Base-by-base conservation (phyloP, 2,329 filamentous ascomycete species). In the Penicillium sp. region DNA sequence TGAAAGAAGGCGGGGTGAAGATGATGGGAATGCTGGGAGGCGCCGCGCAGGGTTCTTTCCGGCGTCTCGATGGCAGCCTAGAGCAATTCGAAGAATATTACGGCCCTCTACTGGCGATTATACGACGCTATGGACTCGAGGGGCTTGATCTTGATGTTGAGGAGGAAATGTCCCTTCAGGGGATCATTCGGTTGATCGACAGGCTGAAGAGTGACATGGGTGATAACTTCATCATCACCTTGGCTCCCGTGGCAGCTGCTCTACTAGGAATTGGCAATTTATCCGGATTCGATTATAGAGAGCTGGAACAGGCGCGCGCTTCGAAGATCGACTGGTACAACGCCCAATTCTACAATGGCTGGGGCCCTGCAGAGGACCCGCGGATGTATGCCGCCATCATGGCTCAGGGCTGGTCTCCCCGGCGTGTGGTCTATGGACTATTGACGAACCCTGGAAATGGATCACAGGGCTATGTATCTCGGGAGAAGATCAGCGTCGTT, bases 261-360 rank as follows among this genome's bases (percentile, higher is more conserved):
- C 79, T 94, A 42, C 79, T 92, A 33, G 78, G 84, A 12, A 78
- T 88, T 28, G 76, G 76, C 15, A 84, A 89, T 44, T 83, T 96
- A 3, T 93, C 89, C 62, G 93, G 93, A 0, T 97, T 97, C 76
- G 85, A 88, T 74, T 97, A 97, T 76, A 83, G 87, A 49, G 82
- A 88, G 12, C 84, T 97, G 2, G 92, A 96, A 74, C 82, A 84
- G 12, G 83, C 86, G 75, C 83, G 86, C 6, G 89, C 89, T 0
- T 77, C 76, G 17, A 84, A 89, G 47, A 90, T 97, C 30, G 83
- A 84, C 2, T 97, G 92, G 87, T 97, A 97, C 76, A 97, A 97
- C 73, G 84, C 89, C 6, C 93, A 97, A 73, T 96, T 97, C 78
- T 97, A 97, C 82, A 95, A 91, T 73, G 92, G 92, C 1, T 97